These are phyloP conservation scores for Oleoguttula mirabilis DNA, from an alignment of 495 filamentous ascomycete species.

Conservation along the genomic window DNA sequence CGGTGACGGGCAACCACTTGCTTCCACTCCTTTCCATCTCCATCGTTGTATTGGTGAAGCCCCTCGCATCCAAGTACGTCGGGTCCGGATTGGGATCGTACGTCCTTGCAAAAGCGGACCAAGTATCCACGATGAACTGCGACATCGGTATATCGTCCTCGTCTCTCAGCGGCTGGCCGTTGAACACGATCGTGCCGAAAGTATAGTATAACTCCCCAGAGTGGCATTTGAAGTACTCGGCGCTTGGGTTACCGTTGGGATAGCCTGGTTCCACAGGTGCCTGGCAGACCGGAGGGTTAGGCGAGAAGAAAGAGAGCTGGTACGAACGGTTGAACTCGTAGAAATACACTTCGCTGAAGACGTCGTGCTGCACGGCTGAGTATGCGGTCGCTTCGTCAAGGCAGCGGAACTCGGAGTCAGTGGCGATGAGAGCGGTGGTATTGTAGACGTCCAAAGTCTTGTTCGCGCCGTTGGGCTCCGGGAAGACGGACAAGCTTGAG, in stretches of 20 bases:
- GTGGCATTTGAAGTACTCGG: slow-evolving; percentile 37
- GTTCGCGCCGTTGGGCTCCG: slow-evolving; percentile 25
- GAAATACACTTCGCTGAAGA: slow-evolving; percentile 30
- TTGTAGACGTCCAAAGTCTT: slow-evolving; percentile 36
- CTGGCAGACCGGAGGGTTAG: slow-evolving; percentile 34
- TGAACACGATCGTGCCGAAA: slow-evolving; percentile 27
- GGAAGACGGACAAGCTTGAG: slow-evolving; percentile 18
- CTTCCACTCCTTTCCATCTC: slow-evolving; percentile 2
- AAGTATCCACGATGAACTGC: slow-evolving; percentile 24
- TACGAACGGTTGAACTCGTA: slow-evolving; percentile 44
- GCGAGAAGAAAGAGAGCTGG: slow-evolving; percentile 36
- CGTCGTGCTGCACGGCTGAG: slow-evolving; percentile 24
- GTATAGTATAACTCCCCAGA: slow-evolving; percentile 39
- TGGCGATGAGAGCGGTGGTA: slow-evolving; percentile 33
- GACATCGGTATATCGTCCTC: slow-evolving; percentile 25
- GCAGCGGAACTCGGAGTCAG: slow-evolving; percentile 41
- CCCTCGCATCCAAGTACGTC: slow-evolving; percentile 20
- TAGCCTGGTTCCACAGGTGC: slow-evolving; percentile 27
- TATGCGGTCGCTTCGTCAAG: slow-evolving; percentile 37
- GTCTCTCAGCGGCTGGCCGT: slow-evolving; percentile 21
- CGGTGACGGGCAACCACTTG: slow-evolving; percentile 2
- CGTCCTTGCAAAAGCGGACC: slow-evolving; percentile 23
- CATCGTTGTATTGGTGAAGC: slow-evolving; percentile 21
- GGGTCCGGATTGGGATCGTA: slow-evolving; percentile 20
- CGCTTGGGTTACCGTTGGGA: slow-evolving; percentile 35